Conservation (phyloP, 2,329 filamentous ascomycete genomes). For the Trichoderma sp. region DNA sequence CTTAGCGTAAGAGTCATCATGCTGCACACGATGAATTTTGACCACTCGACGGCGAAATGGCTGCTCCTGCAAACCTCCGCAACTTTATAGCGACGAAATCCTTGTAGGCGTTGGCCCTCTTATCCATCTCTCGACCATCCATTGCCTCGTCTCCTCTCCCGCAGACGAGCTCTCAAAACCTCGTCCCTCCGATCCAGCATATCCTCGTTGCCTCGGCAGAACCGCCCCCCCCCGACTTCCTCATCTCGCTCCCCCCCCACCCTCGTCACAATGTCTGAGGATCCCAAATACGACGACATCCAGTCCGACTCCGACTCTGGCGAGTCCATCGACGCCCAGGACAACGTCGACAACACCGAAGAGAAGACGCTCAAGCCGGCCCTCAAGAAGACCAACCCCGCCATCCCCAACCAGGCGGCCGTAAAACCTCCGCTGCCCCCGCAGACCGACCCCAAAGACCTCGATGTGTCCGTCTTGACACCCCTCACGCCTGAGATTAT, state of each 20-base stretch:
- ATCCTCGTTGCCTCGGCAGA: neutral
- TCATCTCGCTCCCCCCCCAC: slow-evolving; percentile 29
- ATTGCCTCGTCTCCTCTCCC: neutral
- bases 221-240: neutral
- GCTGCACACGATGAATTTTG: slow-evolving; percentile 50
- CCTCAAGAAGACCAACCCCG: slow-evolving; percentile 71
- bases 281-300: slow-evolving; percentile 69
- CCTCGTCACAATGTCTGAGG: slow-evolving; percentile 45
- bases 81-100: slow-evolving; percentile 34
- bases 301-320: slow-evolving; percentile 70
- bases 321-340: slow-evolving; percentile 64
- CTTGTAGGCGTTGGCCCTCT: slow-evolving; percentile 13
- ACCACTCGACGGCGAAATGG: slow-evolving; percentile 43
- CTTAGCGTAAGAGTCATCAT: slow-evolving; percentile 47
- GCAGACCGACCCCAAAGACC: slow-evolving; percentile 87
- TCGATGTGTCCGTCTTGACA: slow-evolving; percentile 78
- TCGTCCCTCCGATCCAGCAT: no score
- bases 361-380: slow-evolving; percentile 78
- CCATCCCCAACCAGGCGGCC: slow-evolving; percentile 59
- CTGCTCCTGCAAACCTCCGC: slow-evolving; percentile 31
- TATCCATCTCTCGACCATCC: neutral
- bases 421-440: slow-evolving; percentile 65
- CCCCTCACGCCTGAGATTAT: slow-evolving; percentile 97
- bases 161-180: neutral
- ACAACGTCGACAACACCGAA: slow-evolving; percentile 60